Conservation (phyloP, 2,329 filamentous ascomycete species). For the Colletotrichum neosansevieriae region DNA sequence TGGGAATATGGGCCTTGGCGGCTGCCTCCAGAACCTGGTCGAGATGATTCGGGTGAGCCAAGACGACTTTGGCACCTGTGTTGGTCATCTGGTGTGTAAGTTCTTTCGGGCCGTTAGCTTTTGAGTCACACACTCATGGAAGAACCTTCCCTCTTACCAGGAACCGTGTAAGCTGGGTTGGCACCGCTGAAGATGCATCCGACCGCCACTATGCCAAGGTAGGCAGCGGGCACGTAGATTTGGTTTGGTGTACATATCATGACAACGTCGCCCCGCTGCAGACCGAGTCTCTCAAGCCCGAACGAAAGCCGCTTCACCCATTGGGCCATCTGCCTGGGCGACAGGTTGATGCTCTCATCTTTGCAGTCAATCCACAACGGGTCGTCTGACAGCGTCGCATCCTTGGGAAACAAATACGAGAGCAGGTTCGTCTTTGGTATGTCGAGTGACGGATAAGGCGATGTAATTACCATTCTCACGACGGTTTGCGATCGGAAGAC, state of each 20-base stretch:
- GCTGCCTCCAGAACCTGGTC: conserved; percentile 58
- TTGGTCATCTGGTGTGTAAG: conserved; percentile 64
- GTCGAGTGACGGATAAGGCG: conserved; percentile 55
- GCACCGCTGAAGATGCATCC: conserved; percentile 66
- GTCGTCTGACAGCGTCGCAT: conserved; percentile 52
- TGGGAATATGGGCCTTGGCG: conserved; percentile 54
- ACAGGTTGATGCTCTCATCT: conserved; percentile 57
- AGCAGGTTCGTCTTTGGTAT: conserved; percentile 60
- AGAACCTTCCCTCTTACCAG: conserved; percentile 50
- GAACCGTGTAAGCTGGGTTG: conserved; percentile 64
- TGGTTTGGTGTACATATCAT: conserved; percentile 67
- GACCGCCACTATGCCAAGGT: conserved; percentile 64
- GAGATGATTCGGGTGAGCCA: conserved; percentile 62
- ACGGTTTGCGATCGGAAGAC: background rate
- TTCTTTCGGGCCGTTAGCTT: conserved; percentile 53
- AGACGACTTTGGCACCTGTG: conserved; percentile 61
- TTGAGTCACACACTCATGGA: background rate
- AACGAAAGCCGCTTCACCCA: conserved; percentile 65
- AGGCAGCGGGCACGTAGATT: conserved; percentile 66
- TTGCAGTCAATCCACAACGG: conserved; percentile 67
- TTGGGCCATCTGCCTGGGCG: conserved; percentile 59
- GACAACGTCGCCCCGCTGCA: conserved; percentile 63
- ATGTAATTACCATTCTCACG: conserved; percentile 55
- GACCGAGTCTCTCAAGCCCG: conserved; percentile 59
- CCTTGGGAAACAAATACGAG: conserved; percentile 50